Evolutionary conservation across 2,329 filamentous ascomycete species (phyloP).

Genomic region (Epichloe baconii): DNA sequence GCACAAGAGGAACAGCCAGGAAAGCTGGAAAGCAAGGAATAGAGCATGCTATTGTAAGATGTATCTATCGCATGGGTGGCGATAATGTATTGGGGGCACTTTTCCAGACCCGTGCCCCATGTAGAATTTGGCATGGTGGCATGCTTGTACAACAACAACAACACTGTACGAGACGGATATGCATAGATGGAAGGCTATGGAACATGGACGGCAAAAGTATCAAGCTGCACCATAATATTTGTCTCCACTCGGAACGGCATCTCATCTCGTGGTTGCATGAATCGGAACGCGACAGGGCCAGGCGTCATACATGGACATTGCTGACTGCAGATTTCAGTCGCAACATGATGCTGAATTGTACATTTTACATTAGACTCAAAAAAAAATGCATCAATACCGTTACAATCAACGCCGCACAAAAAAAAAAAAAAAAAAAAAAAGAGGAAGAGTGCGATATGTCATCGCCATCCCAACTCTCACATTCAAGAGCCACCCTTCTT

Average conservation of each 20-base stretch:
- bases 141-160: constrained; percentile 7
- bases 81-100: neutral
- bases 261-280: no score
- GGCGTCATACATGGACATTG: no score
- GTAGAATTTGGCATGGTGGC: constrained; percentile 4
- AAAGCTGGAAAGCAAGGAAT: constrained; percentile 8
- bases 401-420: constrained; percentile 4
- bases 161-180: constrained; percentile 2
- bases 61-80: neutral
- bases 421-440: neutral
- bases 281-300: no score
- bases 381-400: neutral
- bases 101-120: neutral
- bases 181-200: neutral
- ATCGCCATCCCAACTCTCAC: neutral
- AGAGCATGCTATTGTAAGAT: neutral
- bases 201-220: constrained; percentile 2
- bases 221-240: neutral
- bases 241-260: neutral
- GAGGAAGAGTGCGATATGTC: neutral
- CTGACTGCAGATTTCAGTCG: no score
- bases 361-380: neutral
- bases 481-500: constrained; percentile 17
- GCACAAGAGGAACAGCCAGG: constrained; percentile 9
- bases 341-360: no score